A percentile compares a stretch with the other conserved stretches of the same genome.
phyloP scores from a whole-genome alignment of 1,284 basidiomycete genomes.

The Phenoliferia sp. region DNA sequence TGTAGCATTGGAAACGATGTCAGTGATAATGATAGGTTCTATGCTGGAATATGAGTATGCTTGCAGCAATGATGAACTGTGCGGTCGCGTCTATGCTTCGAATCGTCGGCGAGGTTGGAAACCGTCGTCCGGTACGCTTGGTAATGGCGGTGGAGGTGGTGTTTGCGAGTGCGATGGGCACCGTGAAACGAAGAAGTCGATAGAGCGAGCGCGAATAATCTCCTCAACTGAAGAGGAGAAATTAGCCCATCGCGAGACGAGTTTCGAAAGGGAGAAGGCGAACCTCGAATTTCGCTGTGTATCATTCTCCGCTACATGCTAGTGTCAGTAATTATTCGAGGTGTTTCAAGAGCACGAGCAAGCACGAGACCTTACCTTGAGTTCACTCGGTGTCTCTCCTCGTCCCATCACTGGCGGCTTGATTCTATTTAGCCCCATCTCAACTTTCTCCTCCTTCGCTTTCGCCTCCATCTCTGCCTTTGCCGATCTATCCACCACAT shows the following conservation, averaged over 20 bases:
- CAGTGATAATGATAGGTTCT: too few species aligned
- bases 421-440: slow-evolving; percentile 10
- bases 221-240: slow-evolving; percentile 10
- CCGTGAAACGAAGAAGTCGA: slow-evolving; percentile 18
- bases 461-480: slow-evolving; percentile 7
- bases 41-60: too few species aligned
- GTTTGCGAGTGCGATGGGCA: slow-evolving; percentile 22
- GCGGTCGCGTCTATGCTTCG: neutral
- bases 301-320: neutral
- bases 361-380: slow-evolving; percentile 13
- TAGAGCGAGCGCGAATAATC: slow-evolving; percentile 24
- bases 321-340: neutral
- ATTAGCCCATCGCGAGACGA: neutral
- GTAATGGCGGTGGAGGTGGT: neutral
- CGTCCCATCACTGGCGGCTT: neutral
- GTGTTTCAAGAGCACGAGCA: neutral
- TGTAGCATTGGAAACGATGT: too few species aligned
- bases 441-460: slow-evolving; percentile 3
- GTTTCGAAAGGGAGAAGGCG: neutral
- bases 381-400: slow-evolving; percentile 9
- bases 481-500: neutral
- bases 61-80: too few species aligned
- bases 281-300: neutral
- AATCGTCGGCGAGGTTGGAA: neutral
- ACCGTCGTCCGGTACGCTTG: neutral